phyloP scores from a whole-genome alignment of 1,284 basidiomycete genomes.

The Cystobasidium slooffiae region DNA sequence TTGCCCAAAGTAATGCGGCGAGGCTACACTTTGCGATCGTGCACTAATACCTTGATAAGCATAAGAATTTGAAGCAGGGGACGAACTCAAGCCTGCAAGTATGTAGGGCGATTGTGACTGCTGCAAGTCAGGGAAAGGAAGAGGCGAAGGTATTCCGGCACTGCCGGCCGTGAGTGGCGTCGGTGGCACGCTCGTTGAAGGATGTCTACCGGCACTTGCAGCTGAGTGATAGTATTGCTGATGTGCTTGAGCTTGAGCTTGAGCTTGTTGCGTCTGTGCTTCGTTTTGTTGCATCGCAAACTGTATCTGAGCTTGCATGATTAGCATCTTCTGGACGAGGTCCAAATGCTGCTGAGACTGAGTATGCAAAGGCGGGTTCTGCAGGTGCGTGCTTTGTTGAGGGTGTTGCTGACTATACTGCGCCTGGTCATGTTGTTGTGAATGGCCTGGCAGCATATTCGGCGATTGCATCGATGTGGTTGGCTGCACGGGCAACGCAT shows the following conservation, averaged over 20 bases:
- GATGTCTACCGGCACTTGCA: not conserved
- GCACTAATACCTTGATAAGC: not conserved
- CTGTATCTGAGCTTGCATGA: conserved; percentile 37
- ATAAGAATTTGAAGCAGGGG: not conserved
- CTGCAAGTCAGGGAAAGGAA: not conserved
- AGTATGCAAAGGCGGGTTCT: not conserved
- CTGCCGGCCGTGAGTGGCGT: not conserved
- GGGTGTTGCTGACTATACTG: not conserved
- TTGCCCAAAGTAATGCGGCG: not conserved
- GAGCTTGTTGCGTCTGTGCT: conserved; percentile 28
- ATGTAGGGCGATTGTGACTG: conserved; percentile 6
- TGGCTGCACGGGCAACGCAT: too few species aligned
- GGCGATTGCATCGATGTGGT: too few species aligned
- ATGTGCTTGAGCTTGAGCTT: not conserved
- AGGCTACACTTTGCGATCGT: not conserved
- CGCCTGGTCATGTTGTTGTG: not conserved
- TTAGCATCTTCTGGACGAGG: conserved; percentile 23
- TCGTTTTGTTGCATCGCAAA: conserved; percentile 31
- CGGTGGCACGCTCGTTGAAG: not conserved
- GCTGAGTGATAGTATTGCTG: not conserved
- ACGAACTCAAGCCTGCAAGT: not conserved
- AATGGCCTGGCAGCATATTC: too few species aligned
- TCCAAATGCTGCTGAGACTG: conserved; percentile 23
- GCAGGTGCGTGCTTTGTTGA: not conserved
- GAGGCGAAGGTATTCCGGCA: not conserved